Evolutionary conservation across 441 rosid species (phyloP), one percentile per base, ranked within the genome.

Genomic region (Adansonia rubrostipa): DNA sequence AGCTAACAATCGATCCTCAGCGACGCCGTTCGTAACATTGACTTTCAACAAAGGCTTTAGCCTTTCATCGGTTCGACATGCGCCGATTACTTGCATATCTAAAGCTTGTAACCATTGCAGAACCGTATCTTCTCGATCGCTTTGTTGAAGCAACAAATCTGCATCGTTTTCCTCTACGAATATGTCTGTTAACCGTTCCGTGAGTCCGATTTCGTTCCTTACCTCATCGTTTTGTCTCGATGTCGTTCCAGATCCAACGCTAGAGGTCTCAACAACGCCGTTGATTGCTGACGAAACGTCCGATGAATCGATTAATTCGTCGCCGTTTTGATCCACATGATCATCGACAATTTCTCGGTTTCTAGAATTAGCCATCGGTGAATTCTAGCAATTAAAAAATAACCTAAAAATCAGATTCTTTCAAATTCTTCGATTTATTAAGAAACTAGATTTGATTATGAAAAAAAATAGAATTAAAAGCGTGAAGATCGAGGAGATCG

Each of bases 1-100:
- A 1, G 93, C 88, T 75, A 94, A 82, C 80, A 96, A 85, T 45
- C 88, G 89, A 83, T 92, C 99, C 79, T 94, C 97, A 0, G 92
- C 94, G 66, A 87, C 80, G 2, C 94, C 95, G 53, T 84, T 85
- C 1, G 97, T 85, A 33, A 86, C 90, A 44, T 83, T 94, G 3
- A 85, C 63, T 89, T 94, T 96, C 87, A 94, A 80, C 87, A 96
- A 81, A 24, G 99, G 99, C 85, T 90, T 96, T 80, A 96, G 75
- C 78, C 99, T 89, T 89, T 96, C 99, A 13, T 96, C 98, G 3
- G 89, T 93, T 28, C 99, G 88, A 84, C 99, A 96, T 44, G 98
- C 98, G 15, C 99, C 99, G 66, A 92, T 77, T 15, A 96, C 93
- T 73, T 94, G 99, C 91, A 92, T 78, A 83, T 96, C 98, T 79